Evolutionary conservation across 345 rosid species (phyloP).

Genomic region (Aegle marmelos): DNA sequence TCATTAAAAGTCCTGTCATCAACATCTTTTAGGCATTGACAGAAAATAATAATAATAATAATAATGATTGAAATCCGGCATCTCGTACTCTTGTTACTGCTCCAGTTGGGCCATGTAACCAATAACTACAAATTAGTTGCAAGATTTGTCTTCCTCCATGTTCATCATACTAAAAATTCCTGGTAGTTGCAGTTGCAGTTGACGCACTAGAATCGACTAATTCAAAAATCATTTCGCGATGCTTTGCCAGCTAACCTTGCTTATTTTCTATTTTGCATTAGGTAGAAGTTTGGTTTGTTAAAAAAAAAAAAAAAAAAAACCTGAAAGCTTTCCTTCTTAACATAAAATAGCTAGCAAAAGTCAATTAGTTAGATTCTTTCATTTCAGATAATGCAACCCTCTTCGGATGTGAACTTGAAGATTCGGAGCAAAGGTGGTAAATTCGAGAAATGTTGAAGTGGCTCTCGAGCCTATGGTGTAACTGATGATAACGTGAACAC

Average conservation of each 20-base stretch:
- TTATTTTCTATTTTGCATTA: not conserved
- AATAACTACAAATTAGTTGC: not conserved
- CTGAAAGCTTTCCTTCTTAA: not conserved
- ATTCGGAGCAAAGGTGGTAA: not conserved
- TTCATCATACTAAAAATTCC: not conserved
- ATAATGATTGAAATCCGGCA: not conserved
- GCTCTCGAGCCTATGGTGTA: not conserved
- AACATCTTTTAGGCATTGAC: not conserved
- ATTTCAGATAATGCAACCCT: not conserved
- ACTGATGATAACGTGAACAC: not conserved
- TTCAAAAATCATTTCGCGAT: not conserved
- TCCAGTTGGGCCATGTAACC: not conserved
- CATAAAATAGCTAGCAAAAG: not conserved
- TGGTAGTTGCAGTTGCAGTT: not conserved
- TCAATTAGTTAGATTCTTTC: not conserved
- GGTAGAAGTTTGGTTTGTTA: not conserved
- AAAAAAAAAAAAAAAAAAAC: not conserved
- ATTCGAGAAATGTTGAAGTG: not conserved
- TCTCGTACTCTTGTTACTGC: not conserved
- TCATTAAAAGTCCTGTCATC: conserved; percentile 1
- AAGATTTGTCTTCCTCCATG: not conserved
- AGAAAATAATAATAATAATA: not conserved
- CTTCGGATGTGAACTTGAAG: not conserved
- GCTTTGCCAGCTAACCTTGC: not conserved
- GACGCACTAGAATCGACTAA: not conserved